phyloP scores from a whole-genome alignment of 768 basidiomycete genomes.

The Trametes cinnabarina region DNA sequence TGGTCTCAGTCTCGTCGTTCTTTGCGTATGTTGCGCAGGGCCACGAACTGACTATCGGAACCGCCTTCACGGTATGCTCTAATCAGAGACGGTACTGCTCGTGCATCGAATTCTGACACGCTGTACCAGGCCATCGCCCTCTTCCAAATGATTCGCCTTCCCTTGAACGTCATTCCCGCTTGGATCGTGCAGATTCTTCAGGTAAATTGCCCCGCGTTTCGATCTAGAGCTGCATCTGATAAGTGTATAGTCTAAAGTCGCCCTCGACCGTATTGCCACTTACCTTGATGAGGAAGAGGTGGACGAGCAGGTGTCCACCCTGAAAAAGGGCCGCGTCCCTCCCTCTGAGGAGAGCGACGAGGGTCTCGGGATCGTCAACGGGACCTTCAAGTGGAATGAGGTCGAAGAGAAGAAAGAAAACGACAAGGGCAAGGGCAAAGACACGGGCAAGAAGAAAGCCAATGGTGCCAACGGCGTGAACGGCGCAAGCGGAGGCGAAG shows the following conservation, averaged over 20 bases:
- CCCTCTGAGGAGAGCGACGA: conserved; percentile 28
- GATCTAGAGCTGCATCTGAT: neutral
- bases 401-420: conserved; percentile 36
- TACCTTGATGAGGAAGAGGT: conserved; percentile 66
- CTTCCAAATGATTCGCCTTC: conserved; percentile 80
- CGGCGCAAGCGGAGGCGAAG: neutral
- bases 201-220: conserved; percentile 19
- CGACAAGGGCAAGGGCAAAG: conserved; percentile 26
- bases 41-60: conserved; percentile 69
- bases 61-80: conserved; percentile 75
- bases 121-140: conserved; percentile 64
- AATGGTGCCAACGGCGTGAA: conserved; percentile 15
- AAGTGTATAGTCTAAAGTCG: conserved; percentile 46
- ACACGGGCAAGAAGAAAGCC: conserved; percentile 11
- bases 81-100: no score
- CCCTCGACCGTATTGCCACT: conserved; percentile 57
- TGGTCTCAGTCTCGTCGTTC: conserved; percentile 82
- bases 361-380: conserved; percentile 49
- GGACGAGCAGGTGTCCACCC: conserved; percentile 53
- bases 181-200: conserved; percentile 80
- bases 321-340: conserved; percentile 40
- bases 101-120: neutral
- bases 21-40: conserved; percentile 68
- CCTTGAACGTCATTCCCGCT: conserved; percentile 76
- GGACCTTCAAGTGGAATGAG: conserved; percentile 58